Percentiles rank a stretch among this genome's conserved stretches.
phyloP scores from a whole-genome alignment of 106 monocot species.

The Cymbidium sinense region DNA sequence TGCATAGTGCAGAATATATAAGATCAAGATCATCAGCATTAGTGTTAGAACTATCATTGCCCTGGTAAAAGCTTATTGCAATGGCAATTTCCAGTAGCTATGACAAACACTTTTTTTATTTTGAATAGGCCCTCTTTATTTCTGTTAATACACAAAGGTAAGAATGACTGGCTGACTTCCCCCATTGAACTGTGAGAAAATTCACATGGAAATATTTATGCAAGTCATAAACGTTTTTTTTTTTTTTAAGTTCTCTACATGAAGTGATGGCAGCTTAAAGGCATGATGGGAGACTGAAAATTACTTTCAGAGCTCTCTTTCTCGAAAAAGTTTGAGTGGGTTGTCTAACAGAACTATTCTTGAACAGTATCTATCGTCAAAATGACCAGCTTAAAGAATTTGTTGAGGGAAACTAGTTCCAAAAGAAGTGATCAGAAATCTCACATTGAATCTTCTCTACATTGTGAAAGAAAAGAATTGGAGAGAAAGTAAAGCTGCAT shows the following conservation, averaged over 20 bases:
- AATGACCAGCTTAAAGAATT: background rate
- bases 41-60: no score
- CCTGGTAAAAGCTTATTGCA: background rate
- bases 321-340: background rate
- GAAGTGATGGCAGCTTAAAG: no score
- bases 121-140: background rate
- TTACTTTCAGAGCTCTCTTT: no score
- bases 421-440: background rate
- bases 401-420: background rate
- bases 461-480: no score
- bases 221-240: background rate
- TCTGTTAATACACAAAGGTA: background rate
- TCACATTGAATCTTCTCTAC: no score
- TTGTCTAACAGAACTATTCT: background rate
- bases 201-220: background rate
- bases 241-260: background rate
- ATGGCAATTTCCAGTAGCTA: no score
- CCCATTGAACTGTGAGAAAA: background rate
- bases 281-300: no score
- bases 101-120: no score
- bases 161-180: background rate
- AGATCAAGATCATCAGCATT: background rate
- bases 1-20: background rate
- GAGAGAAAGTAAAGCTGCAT: background rate
- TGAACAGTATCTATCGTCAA: background rate